These are phyloP conservation scores for Penicillium herquei DNA, from an alignment of 495 filamentous ascomycete genomes.

Conservation along the genomic window DNA sequence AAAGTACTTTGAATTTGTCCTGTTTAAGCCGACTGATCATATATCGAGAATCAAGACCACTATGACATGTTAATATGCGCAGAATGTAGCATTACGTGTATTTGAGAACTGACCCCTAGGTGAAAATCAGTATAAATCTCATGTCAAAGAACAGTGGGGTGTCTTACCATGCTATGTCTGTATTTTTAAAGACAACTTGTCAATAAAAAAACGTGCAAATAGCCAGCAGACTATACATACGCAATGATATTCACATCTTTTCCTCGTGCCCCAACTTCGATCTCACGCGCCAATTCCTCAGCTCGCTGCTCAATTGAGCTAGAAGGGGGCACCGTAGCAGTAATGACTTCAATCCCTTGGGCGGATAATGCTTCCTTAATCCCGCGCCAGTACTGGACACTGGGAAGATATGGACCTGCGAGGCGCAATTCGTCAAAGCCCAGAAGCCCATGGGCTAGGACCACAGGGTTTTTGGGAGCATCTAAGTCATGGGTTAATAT, in stretches of 20 bases:
- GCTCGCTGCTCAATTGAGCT: constrained; percentile 78
- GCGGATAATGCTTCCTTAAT: constrained; percentile 74
- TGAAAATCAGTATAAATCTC: constrained; percentile 1
- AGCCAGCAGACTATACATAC: constrained; percentile 43
- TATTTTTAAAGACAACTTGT: constrained; percentile 9
- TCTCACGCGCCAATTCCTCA: constrained; percentile 60
- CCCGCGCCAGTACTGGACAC: constrained; percentile 88
- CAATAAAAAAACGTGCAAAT: background rate
- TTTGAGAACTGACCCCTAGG: constrained; percentile 45
- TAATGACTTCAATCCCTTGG: constrained; percentile 77
- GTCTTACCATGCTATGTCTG: constrained; percentile 71
- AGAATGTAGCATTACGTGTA: background rate
- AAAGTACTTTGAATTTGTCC: constrained; percentile 66
- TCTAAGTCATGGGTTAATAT: constrained; percentile 27
- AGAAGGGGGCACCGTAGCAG: constrained; percentile 73
- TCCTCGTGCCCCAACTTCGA: constrained; percentile 63
- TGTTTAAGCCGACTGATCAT: constrained; percentile 83
- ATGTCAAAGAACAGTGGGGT: background rate
- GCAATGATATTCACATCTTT: constrained; percentile 87
- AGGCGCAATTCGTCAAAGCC: constrained; percentile 85
- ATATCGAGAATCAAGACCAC: constrained; percentile 87
- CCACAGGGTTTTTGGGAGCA: constrained; percentile 67
- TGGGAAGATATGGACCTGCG: constrained; percentile 66
- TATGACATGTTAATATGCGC: constrained; percentile 31
- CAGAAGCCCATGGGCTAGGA: constrained; percentile 86